Base-by-base conservation (phyloP, 805 yeast genomes). In the Blastobotrys parvus region DNA sequence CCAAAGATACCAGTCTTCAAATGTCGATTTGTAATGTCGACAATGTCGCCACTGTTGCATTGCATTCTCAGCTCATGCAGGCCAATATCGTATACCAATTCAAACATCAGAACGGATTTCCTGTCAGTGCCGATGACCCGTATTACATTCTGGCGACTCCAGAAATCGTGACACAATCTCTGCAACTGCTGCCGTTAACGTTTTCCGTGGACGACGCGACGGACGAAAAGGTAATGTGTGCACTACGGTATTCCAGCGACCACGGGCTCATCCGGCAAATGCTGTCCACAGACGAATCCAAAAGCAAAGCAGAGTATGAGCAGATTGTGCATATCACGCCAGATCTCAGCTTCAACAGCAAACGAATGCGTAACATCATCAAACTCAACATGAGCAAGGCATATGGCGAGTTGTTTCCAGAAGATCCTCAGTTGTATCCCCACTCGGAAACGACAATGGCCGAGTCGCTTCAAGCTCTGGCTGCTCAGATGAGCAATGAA, bases 1-100 rank as follows among this genome's bases (percentile, higher is more conserved):
- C 72, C 5, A 49, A 57, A 0, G 94, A 85, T 51, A 70, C 72
- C 1, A 69, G 85, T 0, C 51, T 79, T 43, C 62, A 57, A 41
- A 44, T 82, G 42, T 49, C 57, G 2, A 55, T 70, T 1, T 56
- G 61, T 10, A 42, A 53, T 7, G 33, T 58, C 2, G 52, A 51
- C 10, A 52, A 38, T n/a, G 27, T 34, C 8, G 48, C 48, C 17
- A 41, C 51, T 22, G 56, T 58, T 0, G 41, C 59, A 4, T 17
- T 66, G 0, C 45, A 59, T 23, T 66, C 71, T 1, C 57, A 57
- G 20, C 23, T 57, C 4, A 50, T 56, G 6, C 70, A 72, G 1
- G 42, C 60, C 3, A 46, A 60, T 2, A 31, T 66, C 2, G 53
- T 66, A 3, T 64, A 54, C 44, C 64, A 65, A 20, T 67, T 71